phyloP scores from a whole-genome alignment of 495 filamentous ascomycete genomes.

The Penicillium maclennaniae region DNA sequence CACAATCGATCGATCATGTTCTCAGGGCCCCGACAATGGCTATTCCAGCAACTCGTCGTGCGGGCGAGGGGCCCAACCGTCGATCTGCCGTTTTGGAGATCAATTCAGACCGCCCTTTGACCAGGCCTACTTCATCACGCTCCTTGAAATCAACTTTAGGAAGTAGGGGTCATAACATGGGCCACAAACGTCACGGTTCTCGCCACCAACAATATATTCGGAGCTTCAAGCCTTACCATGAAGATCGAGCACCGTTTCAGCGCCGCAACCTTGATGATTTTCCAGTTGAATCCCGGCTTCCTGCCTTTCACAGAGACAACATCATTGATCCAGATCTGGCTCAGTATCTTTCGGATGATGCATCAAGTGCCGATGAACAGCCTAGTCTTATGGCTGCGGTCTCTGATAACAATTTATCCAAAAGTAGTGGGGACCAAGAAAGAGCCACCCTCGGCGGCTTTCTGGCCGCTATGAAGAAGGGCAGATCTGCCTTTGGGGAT shows the following conservation, averaged over 20 bases:
- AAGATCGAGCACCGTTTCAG: conserved; percentile 87
- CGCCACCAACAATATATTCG: conserved; percentile 68
- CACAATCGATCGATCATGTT: conserved; percentile 46
- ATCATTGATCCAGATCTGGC: conserved; percentile 97
- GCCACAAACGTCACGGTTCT: conserved; percentile 80
- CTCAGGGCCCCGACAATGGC: conserved; percentile 65
- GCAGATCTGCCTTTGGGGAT: conserved; percentile 67
- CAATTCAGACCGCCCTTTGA: conserved; percentile 64
- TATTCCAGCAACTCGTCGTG: conserved; percentile 79
- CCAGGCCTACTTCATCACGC: conserved; percentile 82
- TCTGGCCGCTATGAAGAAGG: conserved; percentile 64
- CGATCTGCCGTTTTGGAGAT: conserved; percentile 91
- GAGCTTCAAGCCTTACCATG: conserved; percentile 56
- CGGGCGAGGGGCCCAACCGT: conserved; percentile 74
- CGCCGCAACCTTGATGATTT: conserved; percentile 63
- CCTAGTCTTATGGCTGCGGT: conserved; percentile 80
- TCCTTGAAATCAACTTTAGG: conserved; percentile 78
- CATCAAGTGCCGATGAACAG: conserved; percentile 87
- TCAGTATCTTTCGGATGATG: conserved; percentile 92
- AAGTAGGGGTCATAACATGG: conserved; percentile 62
- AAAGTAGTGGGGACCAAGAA: conserved; percentile 52
- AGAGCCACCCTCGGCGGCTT: conserved; percentile 50
- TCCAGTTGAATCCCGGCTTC: conserved; percentile 60
- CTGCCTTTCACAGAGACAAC: conserved; percentile 94
- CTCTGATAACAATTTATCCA: conserved; percentile 45